phyloP scores from a whole-genome alignment of 768 basidiomycete genomes.

The Trametes gibbosa region DNA sequence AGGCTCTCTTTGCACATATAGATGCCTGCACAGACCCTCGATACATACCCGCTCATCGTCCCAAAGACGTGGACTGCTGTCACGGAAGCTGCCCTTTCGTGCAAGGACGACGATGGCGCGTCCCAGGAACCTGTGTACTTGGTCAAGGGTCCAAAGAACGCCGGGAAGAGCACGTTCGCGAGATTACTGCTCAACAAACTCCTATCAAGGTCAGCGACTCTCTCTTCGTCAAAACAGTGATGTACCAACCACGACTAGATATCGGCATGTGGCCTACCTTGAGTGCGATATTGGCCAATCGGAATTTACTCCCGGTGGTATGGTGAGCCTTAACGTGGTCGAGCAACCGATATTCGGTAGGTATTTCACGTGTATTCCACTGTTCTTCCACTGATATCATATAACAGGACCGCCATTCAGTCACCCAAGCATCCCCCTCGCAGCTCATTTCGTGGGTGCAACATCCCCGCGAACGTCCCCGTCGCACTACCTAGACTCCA shows the following conservation, averaged over 20 bases:
- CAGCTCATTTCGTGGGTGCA: slow-evolving; percentile 80
- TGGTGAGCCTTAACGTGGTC: slow-evolving; percentile 77
- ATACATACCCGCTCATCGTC: slow-evolving; percentile 34
- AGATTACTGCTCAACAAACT: slow-evolving; percentile 71
- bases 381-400: not conserved
- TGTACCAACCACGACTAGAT: slow-evolving; percentile 40
- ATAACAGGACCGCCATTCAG: slow-evolving; percentile 80
- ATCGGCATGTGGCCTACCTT: slow-evolving; percentile 81
- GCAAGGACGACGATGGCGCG: not conserved
- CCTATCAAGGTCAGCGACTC: slow-evolving; percentile 46
- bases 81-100: slow-evolving; percentile 16
- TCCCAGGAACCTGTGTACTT: slow-evolving; percentile 43
- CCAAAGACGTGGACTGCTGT: slow-evolving; percentile 38
- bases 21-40: slow-evolving; percentile 29
- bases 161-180: slow-evolving; percentile 90
- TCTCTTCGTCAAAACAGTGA: not conserved
- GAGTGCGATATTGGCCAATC: slow-evolving; percentile 95
- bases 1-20: slow-evolving; percentile 26
- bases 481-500: slow-evolving; percentile 66
- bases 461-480: slow-evolving; percentile 77
- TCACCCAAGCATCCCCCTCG: slow-evolving; percentile 67
- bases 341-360: slow-evolving; percentile 70
- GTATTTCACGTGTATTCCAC: not conserved
- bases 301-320: slow-evolving; percentile 86
- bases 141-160: slow-evolving; percentile 82